These are phyloP conservation scores for Domatiomyces globalis DNA, from an alignment of 2,329 filamentous ascomycete species.

Conservation along the genomic window DNA sequence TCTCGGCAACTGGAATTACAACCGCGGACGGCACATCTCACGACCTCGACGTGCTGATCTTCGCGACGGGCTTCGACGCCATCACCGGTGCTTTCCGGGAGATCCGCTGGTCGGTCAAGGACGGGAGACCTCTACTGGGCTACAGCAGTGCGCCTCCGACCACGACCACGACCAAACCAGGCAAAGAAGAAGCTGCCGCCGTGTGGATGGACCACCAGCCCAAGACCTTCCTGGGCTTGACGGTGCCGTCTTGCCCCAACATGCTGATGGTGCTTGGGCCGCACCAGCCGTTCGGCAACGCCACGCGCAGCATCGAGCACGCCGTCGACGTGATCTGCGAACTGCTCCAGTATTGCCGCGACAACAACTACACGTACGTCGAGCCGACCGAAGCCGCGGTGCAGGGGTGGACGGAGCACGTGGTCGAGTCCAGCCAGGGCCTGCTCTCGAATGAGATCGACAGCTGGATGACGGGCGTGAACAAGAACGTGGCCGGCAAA, in stretches of 20 bases:
- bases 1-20: conserved; percentile 28
- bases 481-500: conserved; percentile 36
- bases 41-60: conserved; percentile 29
- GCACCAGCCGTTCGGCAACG: conserved; percentile 32
- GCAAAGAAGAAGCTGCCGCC: background rate
- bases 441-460: conserved; percentile 36
- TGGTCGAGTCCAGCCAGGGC: conserved; percentile 33
- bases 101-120: conserved; percentile 27
- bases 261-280: conserved; percentile 41
- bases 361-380: conserved; percentile 22
- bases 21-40: conserved; percentile 25
- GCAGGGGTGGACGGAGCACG: conserved; percentile 35
- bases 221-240: conserved; percentile 29
- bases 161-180: conserved; percentile 14
- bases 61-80: conserved; percentile 33
- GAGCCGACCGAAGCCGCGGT: conserved; percentile 30
- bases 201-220: conserved; percentile 20
- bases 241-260: conserved; percentile 32
- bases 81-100: conserved; percentile 29
- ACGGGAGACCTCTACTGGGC: conserved; percentile 23
- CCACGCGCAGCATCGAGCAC: conserved; percentile 22
- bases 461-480: conserved; percentile 43
- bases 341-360: conserved; percentile 18
- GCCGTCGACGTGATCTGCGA: conserved; percentile 27
- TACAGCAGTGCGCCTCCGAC: conserved; percentile 22